phyloP scores from a whole-genome alignment of 148 eudicot species.

The Cornus kousa region DNA sequence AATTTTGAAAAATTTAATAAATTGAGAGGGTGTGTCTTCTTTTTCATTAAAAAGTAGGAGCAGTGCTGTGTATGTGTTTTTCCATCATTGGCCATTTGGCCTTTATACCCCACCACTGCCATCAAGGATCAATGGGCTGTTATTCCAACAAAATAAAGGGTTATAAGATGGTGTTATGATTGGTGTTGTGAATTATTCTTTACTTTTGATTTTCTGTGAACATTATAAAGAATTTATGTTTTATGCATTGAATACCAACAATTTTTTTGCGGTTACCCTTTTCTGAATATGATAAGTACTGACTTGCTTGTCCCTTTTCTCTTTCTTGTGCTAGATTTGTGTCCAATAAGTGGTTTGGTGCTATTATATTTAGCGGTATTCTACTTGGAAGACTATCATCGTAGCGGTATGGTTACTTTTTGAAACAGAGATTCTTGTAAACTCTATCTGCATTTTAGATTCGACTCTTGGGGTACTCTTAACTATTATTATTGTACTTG shows the following conservation, averaged over 20 bases:
- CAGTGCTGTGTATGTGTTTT: no score
- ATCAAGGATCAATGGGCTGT: conserved; percentile 1
- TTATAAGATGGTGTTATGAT: background rate
- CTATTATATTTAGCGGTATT: conserved; percentile 63
- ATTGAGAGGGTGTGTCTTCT: no score
- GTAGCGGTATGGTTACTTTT: conserved; percentile 20
- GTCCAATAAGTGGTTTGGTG: conserved; percentile 90
- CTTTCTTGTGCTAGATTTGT: conserved; percentile 47
- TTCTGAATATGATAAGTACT: background rate
- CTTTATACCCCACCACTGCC: no score
- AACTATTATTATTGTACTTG: background rate
- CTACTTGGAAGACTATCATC: conserved; percentile 59
- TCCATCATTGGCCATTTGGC: background rate
- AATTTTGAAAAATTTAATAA: no score
- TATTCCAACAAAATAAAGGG: background rate
- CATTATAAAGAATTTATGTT: background rate
- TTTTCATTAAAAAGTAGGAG: no score
- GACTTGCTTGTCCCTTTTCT: conserved; percentile 10
- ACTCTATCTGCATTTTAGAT: background rate
- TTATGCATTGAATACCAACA: background rate
- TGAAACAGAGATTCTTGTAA: background rate
- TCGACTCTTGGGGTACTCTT: background rate
- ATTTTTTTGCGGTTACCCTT: background rate
- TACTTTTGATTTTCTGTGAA: background rate
- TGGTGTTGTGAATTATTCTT: background rate